phyloP scores from a whole-genome alignment of 768 basidiomycete species.

The Serendipita indica region DNA sequence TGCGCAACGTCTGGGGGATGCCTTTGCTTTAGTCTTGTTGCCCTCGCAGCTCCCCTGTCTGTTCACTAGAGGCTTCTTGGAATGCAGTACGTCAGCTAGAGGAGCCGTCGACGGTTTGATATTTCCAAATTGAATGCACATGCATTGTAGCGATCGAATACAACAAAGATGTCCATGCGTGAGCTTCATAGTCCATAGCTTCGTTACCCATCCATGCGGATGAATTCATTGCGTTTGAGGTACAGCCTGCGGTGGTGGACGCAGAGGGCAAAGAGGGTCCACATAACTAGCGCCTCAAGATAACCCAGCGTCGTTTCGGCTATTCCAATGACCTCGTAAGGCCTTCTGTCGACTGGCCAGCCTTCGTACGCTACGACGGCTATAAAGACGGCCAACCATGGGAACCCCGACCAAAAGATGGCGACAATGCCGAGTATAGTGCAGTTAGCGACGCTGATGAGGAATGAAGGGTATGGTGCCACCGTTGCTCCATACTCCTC shows the following conservation, averaged over 20 bases:
- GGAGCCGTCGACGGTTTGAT: too few species aligned
- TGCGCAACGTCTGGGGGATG: too few species aligned
- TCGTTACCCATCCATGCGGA: background rate
- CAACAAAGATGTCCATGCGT: too few species aligned
- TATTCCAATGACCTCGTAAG: too few species aligned
- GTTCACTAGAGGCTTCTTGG: too few species aligned
- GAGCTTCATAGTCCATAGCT: too few species aligned
- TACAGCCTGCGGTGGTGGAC: background rate
- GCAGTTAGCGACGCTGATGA: background rate
- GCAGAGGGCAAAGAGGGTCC: background rate
- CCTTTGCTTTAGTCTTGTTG: too few species aligned
- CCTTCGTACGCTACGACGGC: background rate
- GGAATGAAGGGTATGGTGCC: conserved; percentile 4
- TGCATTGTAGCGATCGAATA: too few species aligned
- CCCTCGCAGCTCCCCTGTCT: too few species aligned
- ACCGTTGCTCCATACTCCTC: too few species aligned
- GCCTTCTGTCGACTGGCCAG: background rate
- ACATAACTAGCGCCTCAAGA: background rate
- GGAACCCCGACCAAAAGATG: background rate
- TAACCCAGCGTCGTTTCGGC: background rate
- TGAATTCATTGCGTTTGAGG: background rate
- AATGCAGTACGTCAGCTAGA: too few species aligned
- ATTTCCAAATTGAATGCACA: too few species aligned
- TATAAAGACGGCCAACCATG: background rate
- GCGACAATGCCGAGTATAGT: background rate